phyloP scores from a whole-genome alignment of 495 filamentous ascomycete species.

The Penicillium lagena region DNA sequence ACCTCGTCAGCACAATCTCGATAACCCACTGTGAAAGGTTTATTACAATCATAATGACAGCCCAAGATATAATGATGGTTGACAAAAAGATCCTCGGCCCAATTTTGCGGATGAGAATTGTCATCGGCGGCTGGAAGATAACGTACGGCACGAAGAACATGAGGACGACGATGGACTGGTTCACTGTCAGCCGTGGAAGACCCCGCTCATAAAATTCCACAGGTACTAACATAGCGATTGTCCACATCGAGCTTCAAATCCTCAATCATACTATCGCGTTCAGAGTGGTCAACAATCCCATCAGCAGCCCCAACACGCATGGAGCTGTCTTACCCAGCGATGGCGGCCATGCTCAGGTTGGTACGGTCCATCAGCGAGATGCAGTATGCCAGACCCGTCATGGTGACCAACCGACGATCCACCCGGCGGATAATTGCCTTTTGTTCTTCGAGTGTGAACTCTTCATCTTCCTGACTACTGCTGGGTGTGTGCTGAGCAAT shows the following conservation, averaged over 20 bases:
- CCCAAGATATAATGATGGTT: constrained; percentile 47
- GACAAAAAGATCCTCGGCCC: constrained; percentile 53
- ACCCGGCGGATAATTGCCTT: constrained; percentile 50
- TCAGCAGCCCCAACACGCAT: no score
- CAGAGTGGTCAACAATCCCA: constrained; percentile 1
- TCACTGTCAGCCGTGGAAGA: background rate
- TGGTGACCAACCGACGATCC: constrained; percentile 57
- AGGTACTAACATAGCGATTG: constrained; percentile 30
- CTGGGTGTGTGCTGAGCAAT: constrained; percentile 9
- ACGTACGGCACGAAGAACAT: constrained; percentile 65
- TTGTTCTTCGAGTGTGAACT: constrained; percentile 30
- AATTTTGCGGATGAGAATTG: constrained; percentile 52
- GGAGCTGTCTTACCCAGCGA: constrained; percentile 45
- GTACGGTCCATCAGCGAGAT: constrained; percentile 63
- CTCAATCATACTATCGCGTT: constrained; percentile 33
- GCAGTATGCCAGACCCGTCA: constrained; percentile 59
- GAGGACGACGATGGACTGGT: constrained; percentile 49
- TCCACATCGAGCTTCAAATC: constrained; percentile 43
- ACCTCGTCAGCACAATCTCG: background rate
- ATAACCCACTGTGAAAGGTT: no score
- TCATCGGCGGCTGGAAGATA: constrained; percentile 55
- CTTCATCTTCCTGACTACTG: constrained; percentile 23
- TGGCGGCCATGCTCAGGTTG: constrained; percentile 56
- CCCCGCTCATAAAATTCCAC: background rate
- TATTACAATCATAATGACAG: constrained; percentile 36